Evolutionary conservation across 1,139 yeast genomes (phyloP).

Genomic region (Candida smagusa): DNA sequence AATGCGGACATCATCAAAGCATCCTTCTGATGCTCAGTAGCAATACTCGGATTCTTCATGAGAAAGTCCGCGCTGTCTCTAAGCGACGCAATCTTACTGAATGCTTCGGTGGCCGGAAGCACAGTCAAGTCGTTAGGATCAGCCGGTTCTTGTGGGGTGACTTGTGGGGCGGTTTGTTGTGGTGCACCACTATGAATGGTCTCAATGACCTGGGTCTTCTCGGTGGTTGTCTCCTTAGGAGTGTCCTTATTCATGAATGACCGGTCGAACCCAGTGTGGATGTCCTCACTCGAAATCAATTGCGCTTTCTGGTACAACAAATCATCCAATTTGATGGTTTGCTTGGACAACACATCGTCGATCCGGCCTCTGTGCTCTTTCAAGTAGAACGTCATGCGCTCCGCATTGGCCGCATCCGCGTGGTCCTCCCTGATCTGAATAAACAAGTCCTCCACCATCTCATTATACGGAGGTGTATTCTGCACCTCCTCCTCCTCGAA

Average conservation of each 20-base stretch:
- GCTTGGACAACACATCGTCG: constrained; percentile 58
- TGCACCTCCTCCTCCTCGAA: constrained; percentile 52
- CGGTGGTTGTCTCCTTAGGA: constrained; percentile 35
- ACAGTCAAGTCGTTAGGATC: constrained; percentile 34
- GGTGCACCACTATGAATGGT: constrained; percentile 9
- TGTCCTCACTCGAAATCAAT: constrained; percentile 85
- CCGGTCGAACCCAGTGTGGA: constrained; percentile 91
- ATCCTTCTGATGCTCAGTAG: constrained; percentile 84
- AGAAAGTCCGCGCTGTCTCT: constrained; percentile 50
- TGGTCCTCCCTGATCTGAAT: constrained; percentile 64
- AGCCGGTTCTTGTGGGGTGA: constrained; percentile 17
- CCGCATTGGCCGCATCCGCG: constrained; percentile 45
- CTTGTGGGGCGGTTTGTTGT: not conserved
- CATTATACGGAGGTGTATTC: constrained; percentile 79
- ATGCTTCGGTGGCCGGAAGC: constrained; percentile 60
- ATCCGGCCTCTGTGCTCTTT: constrained; percentile 68
- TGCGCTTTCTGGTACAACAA: constrained; percentile 67
- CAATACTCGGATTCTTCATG: constrained; percentile 61
- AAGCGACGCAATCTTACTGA: constrained; percentile 55
- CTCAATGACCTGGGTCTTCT: constrained; percentile 20
- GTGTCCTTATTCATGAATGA: constrained; percentile 63
- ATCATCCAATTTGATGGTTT: constrained; percentile 58
- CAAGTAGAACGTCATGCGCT: constrained; percentile 40
- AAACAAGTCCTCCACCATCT: constrained; percentile 88
- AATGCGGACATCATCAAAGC: constrained; percentile 92